These are phyloP conservation scores for Protoeuglena noctilucae DNA, from an alignment of 139 green algal genomes.

Conservation along the genomic window DNA sequence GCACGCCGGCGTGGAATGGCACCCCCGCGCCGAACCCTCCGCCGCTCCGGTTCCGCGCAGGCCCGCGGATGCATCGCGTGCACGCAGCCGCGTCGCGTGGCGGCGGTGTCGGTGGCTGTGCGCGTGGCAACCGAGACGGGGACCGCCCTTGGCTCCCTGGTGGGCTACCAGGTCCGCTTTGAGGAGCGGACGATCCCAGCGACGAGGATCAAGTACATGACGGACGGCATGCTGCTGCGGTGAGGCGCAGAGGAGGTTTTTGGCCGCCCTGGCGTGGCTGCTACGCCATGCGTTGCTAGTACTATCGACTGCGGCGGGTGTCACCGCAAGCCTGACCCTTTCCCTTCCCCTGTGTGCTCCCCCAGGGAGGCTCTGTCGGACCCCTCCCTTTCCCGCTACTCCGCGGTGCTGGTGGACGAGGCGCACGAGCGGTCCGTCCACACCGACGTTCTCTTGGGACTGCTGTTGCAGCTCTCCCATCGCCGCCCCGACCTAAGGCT, in stretches of 20 bases:
- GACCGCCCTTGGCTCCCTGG: too few species aligned
- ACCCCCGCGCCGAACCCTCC: too few species aligned
- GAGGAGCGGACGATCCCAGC: conserved; percentile 42
- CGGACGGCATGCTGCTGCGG: conserved; percentile 91
- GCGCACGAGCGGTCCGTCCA: conserved; percentile 85
- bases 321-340: too few species aligned
- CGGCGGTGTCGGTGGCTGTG: conserved; percentile 31
- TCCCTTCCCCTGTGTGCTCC: too few species aligned
- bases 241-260: too few species aligned
- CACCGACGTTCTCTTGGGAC: conserved; percentile 82
- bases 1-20: too few species aligned
- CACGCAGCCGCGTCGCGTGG: conserved; percentile 37
- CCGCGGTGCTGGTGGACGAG: conserved; percentile 85
- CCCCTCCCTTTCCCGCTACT: conserved; percentile 50
- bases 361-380: conserved; percentile 72
- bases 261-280: too few species aligned
- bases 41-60: too few species aligned
- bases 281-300: too few species aligned
- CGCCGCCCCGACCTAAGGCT: conserved; percentile 34
- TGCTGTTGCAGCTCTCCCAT: conserved; percentile 54
- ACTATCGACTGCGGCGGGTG: too few species aligned
- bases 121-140: conserved; percentile 44
- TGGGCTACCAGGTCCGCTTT: conserved; percentile 71
- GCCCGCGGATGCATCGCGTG: too few species aligned
- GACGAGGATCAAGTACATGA: conserved; percentile 74